Percentiles rank a stretch among this genome's conserved stretches.
Evolutionary conservation across 345 rosid genomes (phyloP).

Genomic region (Populus davidiana): DNA sequence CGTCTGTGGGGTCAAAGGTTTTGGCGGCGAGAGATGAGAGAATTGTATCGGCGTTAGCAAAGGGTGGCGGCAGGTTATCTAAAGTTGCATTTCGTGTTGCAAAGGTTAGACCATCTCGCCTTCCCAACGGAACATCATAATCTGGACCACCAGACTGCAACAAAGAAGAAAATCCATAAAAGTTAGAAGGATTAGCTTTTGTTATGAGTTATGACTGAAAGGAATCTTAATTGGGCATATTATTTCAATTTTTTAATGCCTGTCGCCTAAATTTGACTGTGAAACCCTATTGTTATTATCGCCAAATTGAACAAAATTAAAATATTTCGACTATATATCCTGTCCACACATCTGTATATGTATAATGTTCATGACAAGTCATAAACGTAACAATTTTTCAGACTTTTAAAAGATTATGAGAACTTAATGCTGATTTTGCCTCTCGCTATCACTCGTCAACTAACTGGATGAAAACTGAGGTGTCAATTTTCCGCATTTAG

Average conservation of each 20-base stretch:
- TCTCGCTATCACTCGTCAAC: not conserved
- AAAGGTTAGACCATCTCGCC: constrained; percentile 59
- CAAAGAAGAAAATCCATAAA: not conserved
- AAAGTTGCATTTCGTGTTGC: constrained; percentile 47
- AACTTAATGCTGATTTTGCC: too few relatives aligned
- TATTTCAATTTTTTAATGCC: too few relatives aligned
- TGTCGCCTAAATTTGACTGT: too few relatives aligned
- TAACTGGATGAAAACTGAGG: not conserved
- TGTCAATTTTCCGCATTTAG: too few relatives aligned
- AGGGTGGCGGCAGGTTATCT: constrained; percentile 59
- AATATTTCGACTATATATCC: too few relatives aligned
- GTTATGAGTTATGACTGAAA: not conserved
- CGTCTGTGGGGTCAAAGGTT: constrained; percentile 55
- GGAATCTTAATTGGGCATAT: too few relatives aligned
- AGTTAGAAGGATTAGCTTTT: not conserved
- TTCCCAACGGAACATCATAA: constrained; percentile 62
- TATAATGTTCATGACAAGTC: not conserved
- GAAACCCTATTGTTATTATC: too few relatives aligned
- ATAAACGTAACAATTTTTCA: too few relatives aligned
- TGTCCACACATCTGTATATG: too few relatives aligned
- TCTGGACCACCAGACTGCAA: constrained; percentile 79
- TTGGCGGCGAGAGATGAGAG: constrained; percentile 45
- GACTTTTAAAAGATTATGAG: not conserved
- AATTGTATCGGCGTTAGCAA: constrained; percentile 31
- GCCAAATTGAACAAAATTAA: too few relatives aligned